These are phyloP conservation scores for Candida chauliodis DNA, from an alignment of 805 yeast species.

Conservation along the genomic window DNA sequence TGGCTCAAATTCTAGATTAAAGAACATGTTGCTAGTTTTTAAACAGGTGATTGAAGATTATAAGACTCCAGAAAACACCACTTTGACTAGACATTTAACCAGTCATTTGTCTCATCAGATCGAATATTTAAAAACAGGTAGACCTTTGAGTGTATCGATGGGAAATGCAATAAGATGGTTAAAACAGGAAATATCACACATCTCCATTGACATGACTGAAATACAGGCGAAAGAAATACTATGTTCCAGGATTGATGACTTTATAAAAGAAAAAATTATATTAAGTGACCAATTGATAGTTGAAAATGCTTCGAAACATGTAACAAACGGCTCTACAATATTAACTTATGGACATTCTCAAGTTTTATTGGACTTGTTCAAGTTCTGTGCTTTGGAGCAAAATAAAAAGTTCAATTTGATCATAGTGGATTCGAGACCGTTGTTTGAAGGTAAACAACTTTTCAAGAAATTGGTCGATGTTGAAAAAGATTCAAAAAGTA, in stretches of 20 bases:
- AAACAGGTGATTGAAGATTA: slow-evolving; percentile 76
- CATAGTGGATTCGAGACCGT: slow-evolving; percentile 89
- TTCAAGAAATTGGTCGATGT: slow-evolving; percentile 54
- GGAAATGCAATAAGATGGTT: slow-evolving; percentile 98
- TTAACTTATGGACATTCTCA: slow-evolving; percentile 86
- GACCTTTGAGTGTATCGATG: slow-evolving; percentile 92
- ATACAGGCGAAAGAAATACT: slow-evolving; percentile 63
- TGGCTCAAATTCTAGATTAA: slow-evolving; percentile 85
- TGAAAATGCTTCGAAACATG: slow-evolving; percentile 73
- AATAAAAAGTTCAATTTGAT: slow-evolving; percentile 71
- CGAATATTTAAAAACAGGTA: slow-evolving; percentile 83
- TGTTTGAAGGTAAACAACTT: slow-evolving; percentile 85
- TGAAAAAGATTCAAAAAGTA: slow-evolving; percentile 16
- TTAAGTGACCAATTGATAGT: slow-evolving; percentile 80
- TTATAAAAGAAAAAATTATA: slow-evolving; percentile 80
- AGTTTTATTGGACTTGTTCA: slow-evolving; percentile 72
- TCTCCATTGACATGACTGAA: slow-evolving; percentile 71
- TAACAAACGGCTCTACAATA: slow-evolving; percentile 71
- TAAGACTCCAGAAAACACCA: slow-evolving; percentile 78
- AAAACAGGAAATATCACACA: slow-evolving; percentile 84
- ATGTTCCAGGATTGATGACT: slow-evolving; percentile 68
- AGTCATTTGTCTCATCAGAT: slow-evolving; percentile 88
- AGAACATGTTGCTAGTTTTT: slow-evolving; percentile 81
- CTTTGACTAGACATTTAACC: slow-evolving; percentile 83
- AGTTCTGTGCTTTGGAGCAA: slow-evolving; percentile 58